phyloP scores from a whole-genome alignment of 176 grass and related monocot genomes.

The Cocos nucifera region DNA sequence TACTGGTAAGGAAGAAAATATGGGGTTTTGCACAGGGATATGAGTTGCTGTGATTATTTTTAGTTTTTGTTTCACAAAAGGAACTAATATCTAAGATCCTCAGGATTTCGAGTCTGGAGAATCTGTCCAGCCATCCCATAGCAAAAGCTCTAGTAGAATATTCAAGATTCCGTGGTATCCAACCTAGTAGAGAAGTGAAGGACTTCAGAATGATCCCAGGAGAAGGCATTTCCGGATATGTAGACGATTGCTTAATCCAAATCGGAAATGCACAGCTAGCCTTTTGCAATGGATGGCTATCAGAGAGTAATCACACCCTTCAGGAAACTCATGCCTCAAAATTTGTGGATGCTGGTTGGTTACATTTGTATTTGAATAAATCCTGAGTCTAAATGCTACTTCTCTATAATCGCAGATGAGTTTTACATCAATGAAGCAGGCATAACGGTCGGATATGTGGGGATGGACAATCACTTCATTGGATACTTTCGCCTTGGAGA shows the following conservation, averaged over 20 bases:
- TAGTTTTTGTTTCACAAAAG: too few relatives aligned
- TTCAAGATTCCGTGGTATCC: background rate
- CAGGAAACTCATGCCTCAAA: too few relatives aligned
- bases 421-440: background rate
- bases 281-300: background rate
- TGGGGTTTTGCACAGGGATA: background rate
- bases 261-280: background rate
- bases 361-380: too few relatives aligned
- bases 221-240: background rate
- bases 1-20: conserved; percentile 4
- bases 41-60: too few relatives aligned
- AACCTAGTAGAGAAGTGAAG: background rate
- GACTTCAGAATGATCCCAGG: background rate
- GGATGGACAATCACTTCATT: background rate
- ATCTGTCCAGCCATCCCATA: conserved; percentile 9
- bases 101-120: conserved; percentile 13
- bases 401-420: background rate
- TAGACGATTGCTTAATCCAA: background rate
- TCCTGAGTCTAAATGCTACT: background rate
- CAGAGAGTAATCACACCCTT: conserved; percentile 1
- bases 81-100: too few relatives aligned
- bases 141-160: conserved; percentile 10
- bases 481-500: conserved; percentile 11
- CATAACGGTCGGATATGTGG: background rate
- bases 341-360: too few relatives aligned